A percentile compares a stretch with the other conserved stretches of the same genome.
phyloP scores from a whole-genome alignment of 805 yeast genomes.

The Kuraishia molischiana region DNA sequence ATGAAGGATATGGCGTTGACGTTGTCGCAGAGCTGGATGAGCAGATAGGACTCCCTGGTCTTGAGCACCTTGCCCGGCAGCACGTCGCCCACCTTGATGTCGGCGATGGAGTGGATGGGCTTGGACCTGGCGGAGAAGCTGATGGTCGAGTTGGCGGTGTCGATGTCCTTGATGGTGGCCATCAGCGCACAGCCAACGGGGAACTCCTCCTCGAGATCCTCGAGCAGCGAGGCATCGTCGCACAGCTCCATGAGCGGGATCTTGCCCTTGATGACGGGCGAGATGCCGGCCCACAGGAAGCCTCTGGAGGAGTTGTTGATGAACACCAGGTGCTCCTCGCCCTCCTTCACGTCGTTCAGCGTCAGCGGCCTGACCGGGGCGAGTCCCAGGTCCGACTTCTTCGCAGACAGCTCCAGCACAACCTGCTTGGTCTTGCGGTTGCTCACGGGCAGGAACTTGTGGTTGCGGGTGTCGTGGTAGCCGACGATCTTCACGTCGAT shows the following conservation, averaged over 20 bases:
- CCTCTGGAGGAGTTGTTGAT: slow-evolving; percentile 58
- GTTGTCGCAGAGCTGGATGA: slow-evolving; percentile 59
- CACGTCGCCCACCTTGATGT: slow-evolving; percentile 41
- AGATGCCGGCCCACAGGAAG: slow-evolving; percentile 54
- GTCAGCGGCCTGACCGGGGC: slow-evolving; percentile 17
- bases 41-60: slow-evolving; percentile 47
- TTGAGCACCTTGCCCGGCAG: slow-evolving; percentile 56
- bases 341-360: slow-evolving; percentile 35
- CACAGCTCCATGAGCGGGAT: slow-evolving; percentile 56
- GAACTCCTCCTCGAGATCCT: slow-evolving; percentile 41
- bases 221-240: slow-evolving; percentile 37
- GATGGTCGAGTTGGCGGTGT: slow-evolving; percentile 40
- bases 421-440: slow-evolving; percentile 45
- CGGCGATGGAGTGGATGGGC: slow-evolving; percentile 30
- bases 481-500: slow-evolving; percentile 67
- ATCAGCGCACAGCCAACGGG: slow-evolving; percentile 68
- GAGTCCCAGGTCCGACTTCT: slow-evolving; percentile 27
- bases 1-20: slow-evolving; percentile 57
- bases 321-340: slow-evolving; percentile 44
- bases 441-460: slow-evolving; percentile 56
- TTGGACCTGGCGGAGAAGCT: slow-evolving; percentile 37
- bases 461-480: slow-evolving; percentile 60
- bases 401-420: slow-evolving; percentile 56
- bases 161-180: slow-evolving; percentile 44
- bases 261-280: slow-evolving; percentile 61